phyloP scores from a whole-genome alignment of 345 rosid genomes.

The Moringa oleifera region DNA sequence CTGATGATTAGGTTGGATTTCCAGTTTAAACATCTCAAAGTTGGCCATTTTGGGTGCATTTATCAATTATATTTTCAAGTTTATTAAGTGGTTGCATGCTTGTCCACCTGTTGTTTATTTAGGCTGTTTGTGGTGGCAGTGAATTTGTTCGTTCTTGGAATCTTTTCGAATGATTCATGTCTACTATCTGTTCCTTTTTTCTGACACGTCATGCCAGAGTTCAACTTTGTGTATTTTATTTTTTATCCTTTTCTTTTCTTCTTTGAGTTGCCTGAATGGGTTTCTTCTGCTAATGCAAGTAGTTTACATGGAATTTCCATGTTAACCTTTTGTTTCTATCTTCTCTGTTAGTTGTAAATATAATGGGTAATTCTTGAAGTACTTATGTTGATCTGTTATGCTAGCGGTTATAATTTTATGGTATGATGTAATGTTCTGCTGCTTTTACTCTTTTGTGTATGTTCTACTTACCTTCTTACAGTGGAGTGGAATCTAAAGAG shows the following conservation, averaged over 20 bases:
- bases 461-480: neutral
- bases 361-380: no score
- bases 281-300: neutral
- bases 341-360: neutral
- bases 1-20: no score
- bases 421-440: neutral
- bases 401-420: no score
- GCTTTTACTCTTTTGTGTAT: neutral
- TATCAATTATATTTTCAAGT: neutral
- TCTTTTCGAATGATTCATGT: constrained; percentile 16
- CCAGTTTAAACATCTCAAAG: neutral
- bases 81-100: constrained; percentile 16
- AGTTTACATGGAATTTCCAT: neutral
- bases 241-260: neutral
- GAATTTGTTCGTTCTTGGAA: constrained; percentile 20
- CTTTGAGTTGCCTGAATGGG: neutral
- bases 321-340: neutral
- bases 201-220: neutral
- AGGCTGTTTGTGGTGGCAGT: neutral
- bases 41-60: neutral
- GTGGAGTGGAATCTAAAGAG: no score
- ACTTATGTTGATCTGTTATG: no score
- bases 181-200: neutral
- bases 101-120: constrained; percentile 28
- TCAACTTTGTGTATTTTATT: neutral